Evolutionary conservation across 495 filamentous ascomycete genomes (phyloP).

Genomic region (Baudoinia panamericana): DNA sequence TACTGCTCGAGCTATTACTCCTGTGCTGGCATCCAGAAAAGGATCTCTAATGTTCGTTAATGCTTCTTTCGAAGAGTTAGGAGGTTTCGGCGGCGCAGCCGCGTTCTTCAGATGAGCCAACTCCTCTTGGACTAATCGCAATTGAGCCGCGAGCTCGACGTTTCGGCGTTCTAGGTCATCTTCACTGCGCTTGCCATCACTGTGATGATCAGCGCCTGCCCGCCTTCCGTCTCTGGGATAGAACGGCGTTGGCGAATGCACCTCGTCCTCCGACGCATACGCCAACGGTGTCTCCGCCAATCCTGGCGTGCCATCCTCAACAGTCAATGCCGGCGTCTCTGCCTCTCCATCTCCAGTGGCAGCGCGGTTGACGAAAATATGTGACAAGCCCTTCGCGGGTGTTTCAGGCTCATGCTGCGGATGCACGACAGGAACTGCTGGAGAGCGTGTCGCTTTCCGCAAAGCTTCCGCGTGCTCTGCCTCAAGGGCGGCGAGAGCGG

Average conservation of each 20-base stretch:
- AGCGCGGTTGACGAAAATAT: constrained; percentile 11
- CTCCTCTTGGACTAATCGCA: constrained; percentile 3
- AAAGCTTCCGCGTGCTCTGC: constrained; percentile 3
- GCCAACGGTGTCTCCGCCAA: constrained; percentile 13
- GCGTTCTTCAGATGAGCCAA: neutral
- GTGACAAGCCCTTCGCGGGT: constrained; percentile 1
- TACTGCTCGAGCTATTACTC: too few species aligned
- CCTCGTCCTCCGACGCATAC: constrained; percentile 10
- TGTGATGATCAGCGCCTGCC: neutral
- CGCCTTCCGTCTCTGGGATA: neutral
- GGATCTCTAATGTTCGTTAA: too few species aligned
- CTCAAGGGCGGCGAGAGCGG: constrained; percentile 3
- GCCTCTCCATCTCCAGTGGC: neutral
- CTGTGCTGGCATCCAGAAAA: too few species aligned
- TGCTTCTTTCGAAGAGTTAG: too few species aligned
- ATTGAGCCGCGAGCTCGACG: neutral
- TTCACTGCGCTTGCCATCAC: neutral
- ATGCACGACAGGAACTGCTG: too few species aligned
- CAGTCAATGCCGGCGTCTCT: too few species aligned
- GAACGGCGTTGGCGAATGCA: neutral
- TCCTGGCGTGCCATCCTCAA: neutral
- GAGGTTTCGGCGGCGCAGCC: too few species aligned
- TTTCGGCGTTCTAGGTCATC: constrained; percentile 1
- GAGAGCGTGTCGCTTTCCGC: neutral
- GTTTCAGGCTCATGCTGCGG: neutral